Base-by-base conservation (phyloP, 305 asterid genomes). In the Fraxinus angustifolia region DNA sequence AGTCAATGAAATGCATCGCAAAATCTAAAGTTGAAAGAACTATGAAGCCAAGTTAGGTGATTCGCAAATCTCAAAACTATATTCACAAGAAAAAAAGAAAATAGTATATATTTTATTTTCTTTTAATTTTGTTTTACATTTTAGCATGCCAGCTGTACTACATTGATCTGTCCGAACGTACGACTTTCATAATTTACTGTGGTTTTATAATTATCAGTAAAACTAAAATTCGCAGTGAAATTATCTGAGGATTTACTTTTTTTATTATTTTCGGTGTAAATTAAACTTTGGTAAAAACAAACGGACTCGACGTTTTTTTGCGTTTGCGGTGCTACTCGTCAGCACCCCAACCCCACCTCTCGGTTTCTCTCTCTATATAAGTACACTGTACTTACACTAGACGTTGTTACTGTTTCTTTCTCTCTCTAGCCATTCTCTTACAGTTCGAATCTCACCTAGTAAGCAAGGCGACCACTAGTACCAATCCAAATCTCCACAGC, bases 391-490 rank as follows among this genome's bases (percentile, higher is more conserved):
- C 65, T 53, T 17, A 16, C 62, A 50, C 62, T 50, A 50, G 62
- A 50, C 62, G 62, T 50, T 50, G 65, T 53, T 53, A 5, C 23
- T 16, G 23, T 16, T 1, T 53, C 73, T 0, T 35, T 10, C 82
- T 79, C 85, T 73, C 78, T 50, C 75, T 68, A 75, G 76, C 75
- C 26, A 56, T 36, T 58, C 45, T 77, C 72, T 80, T 65, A 56
- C 79, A 36, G 36, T 84, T 81, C 79, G 81, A 87, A 85, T 88
- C 88, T 82, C 84, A 80, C 82, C 65, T 88, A 83, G 81, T 81
- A 79, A 82, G 30, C 16, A 50, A 56, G 28, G 8, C 72, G 19
- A 5, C 50, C 38, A 62, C 38, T 81, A 45, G 28, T 50, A 6
- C 56, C 34, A 3, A 48, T 68, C 68, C 28, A 19, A 17, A 58